Conservation (phyloP, 345 rosid species). For the Ceriops decandra region DNA sequence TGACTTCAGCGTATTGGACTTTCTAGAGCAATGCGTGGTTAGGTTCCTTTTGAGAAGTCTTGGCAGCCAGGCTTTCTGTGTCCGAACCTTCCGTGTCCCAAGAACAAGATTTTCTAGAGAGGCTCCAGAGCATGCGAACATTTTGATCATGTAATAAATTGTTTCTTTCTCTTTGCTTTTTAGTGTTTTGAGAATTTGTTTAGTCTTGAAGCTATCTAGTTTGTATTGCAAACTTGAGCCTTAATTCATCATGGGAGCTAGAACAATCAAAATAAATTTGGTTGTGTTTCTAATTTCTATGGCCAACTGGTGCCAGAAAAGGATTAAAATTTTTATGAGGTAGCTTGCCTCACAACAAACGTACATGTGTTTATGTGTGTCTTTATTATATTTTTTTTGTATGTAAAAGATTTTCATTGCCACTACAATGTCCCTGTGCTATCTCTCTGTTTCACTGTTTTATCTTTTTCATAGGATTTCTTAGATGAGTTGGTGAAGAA, state of each 20-base stretch:
- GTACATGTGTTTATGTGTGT: not conserved
- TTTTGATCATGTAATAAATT: not conserved
- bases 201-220: not conserved
- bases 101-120: conserved; percentile 71
- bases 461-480: conserved; percentile 45
- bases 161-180: not conserved
- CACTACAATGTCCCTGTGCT: not conserved
- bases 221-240: not conserved
- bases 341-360: too few species aligned
- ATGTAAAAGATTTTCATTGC: not conserved
- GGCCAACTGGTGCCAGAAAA: not conserved
- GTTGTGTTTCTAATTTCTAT: not conserved
- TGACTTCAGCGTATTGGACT: conserved; percentile 14
- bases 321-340: not conserved
- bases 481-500: conserved; percentile 63
- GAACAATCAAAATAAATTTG: not conserved
- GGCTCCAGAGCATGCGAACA: conserved; percentile 58
- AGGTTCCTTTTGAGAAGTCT: conserved; percentile 89
- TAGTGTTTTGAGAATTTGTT: not conserved
- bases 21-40: conserved; percentile 90
- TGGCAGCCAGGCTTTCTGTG: conserved; percentile 79
- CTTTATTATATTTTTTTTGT: too few species aligned
- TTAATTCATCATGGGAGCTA: not conserved
- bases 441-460: not conserved
- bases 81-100: conserved; percentile 75